phyloP scores from a whole-genome alignment of 257 asterid genomes.

The Primulina tabacum region DNA sequence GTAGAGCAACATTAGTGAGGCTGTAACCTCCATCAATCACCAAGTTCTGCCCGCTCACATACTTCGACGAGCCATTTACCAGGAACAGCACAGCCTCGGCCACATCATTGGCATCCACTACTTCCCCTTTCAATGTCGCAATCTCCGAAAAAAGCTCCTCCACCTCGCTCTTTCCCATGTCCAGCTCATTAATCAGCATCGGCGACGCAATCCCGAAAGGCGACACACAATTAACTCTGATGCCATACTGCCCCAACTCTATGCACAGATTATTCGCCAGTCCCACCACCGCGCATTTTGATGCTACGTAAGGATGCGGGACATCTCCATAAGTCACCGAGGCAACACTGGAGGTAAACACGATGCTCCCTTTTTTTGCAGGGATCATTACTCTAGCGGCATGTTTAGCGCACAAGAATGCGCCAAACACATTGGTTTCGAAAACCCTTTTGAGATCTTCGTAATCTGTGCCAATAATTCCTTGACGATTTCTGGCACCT shows the following conservation, averaged over 20 bases:
- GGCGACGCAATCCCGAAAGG: constrained; percentile 33
- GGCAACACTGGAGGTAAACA: constrained; percentile 31
- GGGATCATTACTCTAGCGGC: constrained; percentile 42
- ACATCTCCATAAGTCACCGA: constrained; percentile 24
- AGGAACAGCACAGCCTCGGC: constrained; percentile 35
- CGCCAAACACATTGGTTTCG: constrained; percentile 38
- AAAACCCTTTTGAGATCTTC: constrained; percentile 30
- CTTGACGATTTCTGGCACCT: neutral
- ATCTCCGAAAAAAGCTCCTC: constrained; percentile 24
- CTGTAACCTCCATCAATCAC: constrained; percentile 47
- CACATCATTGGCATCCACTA: constrained; percentile 26
- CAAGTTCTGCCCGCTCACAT: constrained; percentile 35
- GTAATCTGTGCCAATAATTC: constrained; percentile 19
- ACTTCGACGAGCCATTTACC: constrained; percentile 35
- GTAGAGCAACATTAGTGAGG: constrained; percentile 34
- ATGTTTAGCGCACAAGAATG: constrained; percentile 34
- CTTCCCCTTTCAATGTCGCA: constrained; percentile 31
- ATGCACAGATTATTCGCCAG: constrained; percentile 26
- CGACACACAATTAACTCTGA: constrained; percentile 30
- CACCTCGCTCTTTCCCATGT: constrained; percentile 1
- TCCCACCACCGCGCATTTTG: constrained; percentile 36
- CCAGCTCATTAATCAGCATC: constrained; percentile 8
- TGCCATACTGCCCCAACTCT: constrained; percentile 34
- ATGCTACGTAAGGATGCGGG: constrained; percentile 25
- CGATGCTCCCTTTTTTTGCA: constrained; percentile 29